Conservation (phyloP, 140 eudicot genomes). For the Bidens hawaiensis region DNA sequence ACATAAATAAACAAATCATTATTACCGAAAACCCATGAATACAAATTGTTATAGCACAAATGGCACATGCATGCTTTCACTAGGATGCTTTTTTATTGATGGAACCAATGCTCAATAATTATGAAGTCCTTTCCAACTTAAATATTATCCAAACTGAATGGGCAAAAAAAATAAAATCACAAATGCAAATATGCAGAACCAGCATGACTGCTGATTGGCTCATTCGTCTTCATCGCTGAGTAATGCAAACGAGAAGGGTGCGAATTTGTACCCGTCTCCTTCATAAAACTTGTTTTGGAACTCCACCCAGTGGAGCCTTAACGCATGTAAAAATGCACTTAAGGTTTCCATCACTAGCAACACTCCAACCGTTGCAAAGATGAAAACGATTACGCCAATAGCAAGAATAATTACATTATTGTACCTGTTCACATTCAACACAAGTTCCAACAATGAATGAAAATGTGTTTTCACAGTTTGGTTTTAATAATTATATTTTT, state of each 20-base stretch:
- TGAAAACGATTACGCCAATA: conserved; percentile 61
- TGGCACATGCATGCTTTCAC: conserved; percentile 15
- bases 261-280: conserved; percentile 90
- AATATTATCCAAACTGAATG: conserved; percentile 1
- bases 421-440: conserved; percentile 43
- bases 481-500: neutral
- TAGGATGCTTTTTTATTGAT: conserved; percentile 23
- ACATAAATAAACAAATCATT: conserved; percentile 12
- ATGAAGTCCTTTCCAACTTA: conserved; percentile 6
- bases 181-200: conserved; percentile 30
- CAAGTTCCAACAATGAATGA: neutral
- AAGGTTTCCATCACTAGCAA: conserved; percentile 93
- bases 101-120: conserved; percentile 6
- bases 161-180: conserved; percentile 18
- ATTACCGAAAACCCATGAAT: conserved; percentile 17
- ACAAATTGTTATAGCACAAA: conserved; percentile 15
- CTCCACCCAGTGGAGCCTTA: conserved; percentile 98
- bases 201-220: conserved; percentile 16
- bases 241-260: conserved; percentile 67
- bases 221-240: conserved; percentile 65
- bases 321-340: conserved; percentile 89
- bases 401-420: conserved; percentile 53
- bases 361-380: conserved; percentile 87
- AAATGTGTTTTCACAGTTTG: neutral
- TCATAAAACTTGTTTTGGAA: conserved; percentile 90